A percentile compares a stretch with the other conserved stretches of the same genome.
Evolutionary conservation across 202 grass and related monocot genomes (phyloP).

Genomic region (Eragrostis tef): DNA sequence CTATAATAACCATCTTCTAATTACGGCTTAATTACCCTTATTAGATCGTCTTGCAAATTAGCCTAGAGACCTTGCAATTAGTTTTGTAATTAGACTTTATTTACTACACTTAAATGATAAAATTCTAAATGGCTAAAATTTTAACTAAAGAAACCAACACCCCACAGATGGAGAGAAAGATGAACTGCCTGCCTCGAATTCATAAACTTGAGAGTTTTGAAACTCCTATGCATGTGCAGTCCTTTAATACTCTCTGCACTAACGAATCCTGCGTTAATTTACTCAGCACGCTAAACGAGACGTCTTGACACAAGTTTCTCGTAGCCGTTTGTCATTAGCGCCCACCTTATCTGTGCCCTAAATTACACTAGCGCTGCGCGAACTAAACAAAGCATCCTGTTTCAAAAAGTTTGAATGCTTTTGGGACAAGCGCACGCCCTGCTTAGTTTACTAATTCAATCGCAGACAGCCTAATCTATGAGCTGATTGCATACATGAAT

Average conservation of each 20-base stretch:
- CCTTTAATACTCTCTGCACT: neutral
- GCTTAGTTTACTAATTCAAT: constrained; percentile 28
- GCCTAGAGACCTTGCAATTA: no score
- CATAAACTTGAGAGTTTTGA: constrained; percentile 14
- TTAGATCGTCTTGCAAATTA: no score
- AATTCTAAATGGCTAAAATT: no score
- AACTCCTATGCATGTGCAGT: constrained; percentile 31
- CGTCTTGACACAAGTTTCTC: neutral
- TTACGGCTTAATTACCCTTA: no score
- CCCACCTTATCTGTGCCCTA: constrained; percentile 44
- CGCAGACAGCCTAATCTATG: neutral
- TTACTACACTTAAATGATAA: no score
- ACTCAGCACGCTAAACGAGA: constrained; percentile 31
- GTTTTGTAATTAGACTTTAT: no score
- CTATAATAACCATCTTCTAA: no score
- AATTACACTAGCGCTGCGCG: neutral
- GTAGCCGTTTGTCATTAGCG: constrained; percentile 51
- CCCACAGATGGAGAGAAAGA: neutral
- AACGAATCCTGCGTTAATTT: constrained; percentile 14
- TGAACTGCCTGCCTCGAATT: neutral
- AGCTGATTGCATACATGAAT: neutral
- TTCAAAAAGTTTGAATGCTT: constrained; percentile 51
- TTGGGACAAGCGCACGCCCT: neutral
- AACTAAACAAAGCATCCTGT: constrained; percentile 26
- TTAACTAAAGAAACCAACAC: no score